Conservation (phyloP, 306 rosid species). For the Rosa rugosa region DNA sequence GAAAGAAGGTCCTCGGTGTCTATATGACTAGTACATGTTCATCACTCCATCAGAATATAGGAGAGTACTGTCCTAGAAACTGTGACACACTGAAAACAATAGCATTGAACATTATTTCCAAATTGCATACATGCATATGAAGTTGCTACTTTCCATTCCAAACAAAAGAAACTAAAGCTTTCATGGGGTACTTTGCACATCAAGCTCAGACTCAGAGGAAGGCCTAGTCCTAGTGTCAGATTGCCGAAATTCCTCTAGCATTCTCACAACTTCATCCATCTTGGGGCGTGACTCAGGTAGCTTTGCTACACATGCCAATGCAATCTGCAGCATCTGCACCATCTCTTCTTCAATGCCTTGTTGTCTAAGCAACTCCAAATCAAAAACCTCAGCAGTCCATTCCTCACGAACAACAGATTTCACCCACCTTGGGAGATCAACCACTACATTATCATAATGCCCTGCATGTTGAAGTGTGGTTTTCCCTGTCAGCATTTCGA, state of each 20-base stretch:
- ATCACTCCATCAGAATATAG: no score
- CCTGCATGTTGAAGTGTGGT: constrained; percentile 57
- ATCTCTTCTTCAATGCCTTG: constrained; percentile 70
- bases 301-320: constrained; percentile 59
- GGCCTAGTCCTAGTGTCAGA: constrained; percentile 46
- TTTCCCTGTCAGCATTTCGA: constrained; percentile 79
- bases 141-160: neutral
- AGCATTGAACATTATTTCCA: constrained; percentile 10
- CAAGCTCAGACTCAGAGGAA: constrained; percentile 66
- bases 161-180: constrained; percentile 7
- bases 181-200: constrained; percentile 53
- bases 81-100: constrained; percentile 1
- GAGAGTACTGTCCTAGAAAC: neutral
- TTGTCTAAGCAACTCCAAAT: constrained; percentile 61
- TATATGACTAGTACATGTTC: no score
- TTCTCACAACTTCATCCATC: constrained; percentile 56
- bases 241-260: constrained; percentile 65
- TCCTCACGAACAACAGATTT: constrained; percentile 81
- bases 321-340: constrained; percentile 87
- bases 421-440: constrained; percentile 88
- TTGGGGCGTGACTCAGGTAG: constrained; percentile 62
- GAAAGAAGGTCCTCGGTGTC: no score
- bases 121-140: constrained; percentile 1
- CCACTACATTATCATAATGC: constrained; percentile 43
- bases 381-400: constrained; percentile 89